Base-by-base conservation (phyloP, 768 basidiomycete species). In the Russula olivacea region DNA sequence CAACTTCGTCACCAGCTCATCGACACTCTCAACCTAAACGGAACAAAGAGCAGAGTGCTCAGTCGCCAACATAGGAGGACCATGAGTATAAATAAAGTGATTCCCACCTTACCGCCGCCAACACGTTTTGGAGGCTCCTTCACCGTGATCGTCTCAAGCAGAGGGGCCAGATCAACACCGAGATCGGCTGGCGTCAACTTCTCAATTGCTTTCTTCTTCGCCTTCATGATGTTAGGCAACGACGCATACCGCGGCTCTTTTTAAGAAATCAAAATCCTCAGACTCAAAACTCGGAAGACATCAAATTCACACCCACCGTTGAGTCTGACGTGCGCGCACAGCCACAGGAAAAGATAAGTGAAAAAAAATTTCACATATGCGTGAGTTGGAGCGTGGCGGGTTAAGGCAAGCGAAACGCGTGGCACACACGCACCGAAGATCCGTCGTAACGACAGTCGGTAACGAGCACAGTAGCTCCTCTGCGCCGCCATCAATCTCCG, bases 191-290 rank as follows among this genome's bases (percentile, higher is more conserved):
- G 80, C 17, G 83, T 83, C 56, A 97, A 70, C 71, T 91, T 93
- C 75, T 95, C 87, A 48, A 98, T 75, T 15, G 89, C 87, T 78
- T 99, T 99, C 82, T 98, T 99, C 82, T 98, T 98, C n/a, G 97
- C 97, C 75, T 96, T 95, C 92, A 96, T 96, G 75, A 96, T 96
- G 69, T 93, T 94, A 4, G 93, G 93, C 63, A 99, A 74, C n/a
- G 95, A 93, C 0, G 97, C 97, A 71, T 97, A 99, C 68, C 96
- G 88, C 0, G 96, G 96, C 74, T 96, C 95, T 19, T 45, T 11
- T 21, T 3, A 21, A 17, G n/a, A n/a, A 40, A 38, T 38, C 11
- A 0, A 45, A 9, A 45, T 10, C 3, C 43, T 11, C 43, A 3
- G 8, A 21, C 58, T 48, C 52, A 45, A 55, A 34, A 49, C 14